Evolutionary conservation across 805 yeast genomes (phyloP).

Genomic region (Cyberlindnera euphorbiiphila): DNA sequence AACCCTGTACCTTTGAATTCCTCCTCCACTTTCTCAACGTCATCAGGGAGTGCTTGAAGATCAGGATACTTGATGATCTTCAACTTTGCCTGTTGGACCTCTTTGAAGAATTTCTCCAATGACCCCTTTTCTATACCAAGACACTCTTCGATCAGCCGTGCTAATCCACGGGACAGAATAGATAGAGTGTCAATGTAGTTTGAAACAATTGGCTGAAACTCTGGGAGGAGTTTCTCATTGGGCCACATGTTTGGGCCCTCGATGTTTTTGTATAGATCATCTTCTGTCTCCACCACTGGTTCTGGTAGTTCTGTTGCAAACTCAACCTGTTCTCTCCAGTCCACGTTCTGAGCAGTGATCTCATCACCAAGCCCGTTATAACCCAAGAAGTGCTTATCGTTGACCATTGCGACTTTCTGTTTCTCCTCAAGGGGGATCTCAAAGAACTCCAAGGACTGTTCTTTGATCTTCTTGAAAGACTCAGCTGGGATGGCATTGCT

Average conservation of each 20-base stretch:
- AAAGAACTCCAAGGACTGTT: slow-evolving; percentile 35
- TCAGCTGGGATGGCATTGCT: slow-evolving; percentile 40
- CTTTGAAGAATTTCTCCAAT: slow-evolving; percentile 49
- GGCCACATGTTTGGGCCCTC: slow-evolving; percentile 51
- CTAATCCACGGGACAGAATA: slow-evolving; percentile 37
- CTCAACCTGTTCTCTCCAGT: slow-evolving; percentile 50
- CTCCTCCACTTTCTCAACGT: slow-evolving; percentile 34
- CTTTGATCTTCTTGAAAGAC: slow-evolving; percentile 27
- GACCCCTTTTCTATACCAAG: slow-evolving; percentile 41
- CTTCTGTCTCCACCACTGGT: slow-evolving; percentile 26
- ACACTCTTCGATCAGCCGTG: slow-evolving; percentile 50
- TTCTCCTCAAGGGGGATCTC: slow-evolving; percentile 38
- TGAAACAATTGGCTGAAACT: slow-evolving; percentile 29
- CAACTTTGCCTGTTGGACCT: slow-evolving; percentile 40
- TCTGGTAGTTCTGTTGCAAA: slow-evolving; percentile 47
- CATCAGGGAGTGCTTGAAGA: slow-evolving; percentile 23
- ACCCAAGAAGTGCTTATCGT: slow-evolving; percentile 43
- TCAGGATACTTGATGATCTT: slow-evolving; percentile 40
- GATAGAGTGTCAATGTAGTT: slow-evolving; percentile 44
- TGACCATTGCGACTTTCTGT: slow-evolving; percentile 36
- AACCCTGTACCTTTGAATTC: slow-evolving; percentile 42
- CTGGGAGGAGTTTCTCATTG: slow-evolving; percentile 30
- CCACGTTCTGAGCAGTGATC: slow-evolving; percentile 41
- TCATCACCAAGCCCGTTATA: slow-evolving; percentile 44
- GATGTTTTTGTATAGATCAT: slow-evolving; percentile 38